These are phyloP conservation scores for Lactifluus piperatus DNA, from an alignment of 768 basidiomycete genomes.

Conservation along the genomic window DNA sequence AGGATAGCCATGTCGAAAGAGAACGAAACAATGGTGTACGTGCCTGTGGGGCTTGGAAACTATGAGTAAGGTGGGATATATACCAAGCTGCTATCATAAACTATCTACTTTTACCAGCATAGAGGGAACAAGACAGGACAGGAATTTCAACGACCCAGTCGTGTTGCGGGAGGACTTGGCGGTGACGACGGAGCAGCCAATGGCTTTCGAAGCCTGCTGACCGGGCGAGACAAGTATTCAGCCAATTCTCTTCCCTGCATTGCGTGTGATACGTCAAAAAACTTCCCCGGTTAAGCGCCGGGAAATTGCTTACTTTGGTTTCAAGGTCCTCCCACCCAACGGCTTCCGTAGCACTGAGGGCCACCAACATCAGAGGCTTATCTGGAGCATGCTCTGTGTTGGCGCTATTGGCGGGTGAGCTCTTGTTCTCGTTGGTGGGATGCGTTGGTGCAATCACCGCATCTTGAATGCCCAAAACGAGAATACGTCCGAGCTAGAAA, in stretches of 20 bases:
- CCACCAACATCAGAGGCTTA: slow-evolving; percentile 62
- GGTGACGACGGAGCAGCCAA: slow-evolving; percentile 18
- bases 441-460: slow-evolving; percentile 2
- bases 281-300: no score
- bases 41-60: background rate
- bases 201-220: slow-evolving; percentile 30
- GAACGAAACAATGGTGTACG: background rate
- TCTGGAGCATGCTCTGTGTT: slow-evolving; percentile 10
- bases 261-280: no score
- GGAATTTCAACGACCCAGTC: slow-evolving; percentile 21
- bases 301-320: slow-evolving; percentile 39
- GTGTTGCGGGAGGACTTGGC: slow-evolving; percentile 9
- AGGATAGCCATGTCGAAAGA: background rate
- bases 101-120: slow-evolving; percentile 7
- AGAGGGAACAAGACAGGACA: background rate
- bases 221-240: slow-evolving; percentile 29
- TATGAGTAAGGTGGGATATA: background rate
- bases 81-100: background rate
- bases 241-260: slow-evolving; percentile 29
- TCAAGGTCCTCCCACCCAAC: slow-evolving; percentile 64
- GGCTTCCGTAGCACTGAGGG: slow-evolving; percentile 49
- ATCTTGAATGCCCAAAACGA: slow-evolving; percentile 57
- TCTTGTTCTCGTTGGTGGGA: slow-evolving; percentile 16
- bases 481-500: slow-evolving; percentile 63
- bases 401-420: slow-evolving; percentile 18